Evolutionary conservation across 352 stramenopile species (phyloP).

Genomic region (Phytophthora uliginosa): DNA sequence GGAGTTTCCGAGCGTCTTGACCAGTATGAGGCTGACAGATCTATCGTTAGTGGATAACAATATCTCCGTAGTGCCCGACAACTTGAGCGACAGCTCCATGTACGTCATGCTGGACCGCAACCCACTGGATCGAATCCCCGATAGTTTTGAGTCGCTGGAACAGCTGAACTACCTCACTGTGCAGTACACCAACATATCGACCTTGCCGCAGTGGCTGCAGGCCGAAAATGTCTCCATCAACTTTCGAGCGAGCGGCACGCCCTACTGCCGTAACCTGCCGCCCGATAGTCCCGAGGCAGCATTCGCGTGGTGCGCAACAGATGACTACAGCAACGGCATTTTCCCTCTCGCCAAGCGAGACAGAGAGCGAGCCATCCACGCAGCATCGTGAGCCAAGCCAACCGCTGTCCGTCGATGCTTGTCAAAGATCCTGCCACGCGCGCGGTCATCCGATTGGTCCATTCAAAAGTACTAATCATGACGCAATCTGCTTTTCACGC

Average conservation of each 20-base stretch:
- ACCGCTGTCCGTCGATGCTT: neutral
- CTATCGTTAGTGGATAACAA: constrained; percentile 53
- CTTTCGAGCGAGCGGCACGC: constrained; percentile 21
- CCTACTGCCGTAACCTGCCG: constrained; percentile 19
- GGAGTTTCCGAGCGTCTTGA: constrained; percentile 30
- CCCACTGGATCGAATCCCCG: constrained; percentile 22
- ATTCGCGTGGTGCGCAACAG: constrained; percentile 9
- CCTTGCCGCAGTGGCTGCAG: constrained; percentile 29
- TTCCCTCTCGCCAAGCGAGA: constrained; percentile 33
- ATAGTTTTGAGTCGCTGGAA: constrained; percentile 10
- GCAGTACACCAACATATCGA: constrained; percentile 23
- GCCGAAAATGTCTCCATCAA: neutral
- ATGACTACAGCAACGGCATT: constrained; percentile 25
- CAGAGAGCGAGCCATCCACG: constrained; percentile 6
- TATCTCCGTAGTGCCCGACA: constrained; percentile 41
- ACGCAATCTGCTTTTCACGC: constrained; percentile 17
- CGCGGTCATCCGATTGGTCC: constrained; percentile 3
- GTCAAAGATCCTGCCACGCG: neutral
- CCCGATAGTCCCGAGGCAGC: neutral
- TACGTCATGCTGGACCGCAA: constrained; percentile 55
- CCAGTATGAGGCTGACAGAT: constrained; percentile 38
- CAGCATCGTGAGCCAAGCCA: neutral
- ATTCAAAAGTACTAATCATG: constrained; percentile 8
- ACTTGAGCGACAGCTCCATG: constrained; percentile 33
- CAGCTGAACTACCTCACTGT: constrained; percentile 23